These are phyloP conservation scores for Rusavskia elegans DNA, from an alignment of 495 filamentous ascomycete genomes.

Conservation along the genomic window DNA sequence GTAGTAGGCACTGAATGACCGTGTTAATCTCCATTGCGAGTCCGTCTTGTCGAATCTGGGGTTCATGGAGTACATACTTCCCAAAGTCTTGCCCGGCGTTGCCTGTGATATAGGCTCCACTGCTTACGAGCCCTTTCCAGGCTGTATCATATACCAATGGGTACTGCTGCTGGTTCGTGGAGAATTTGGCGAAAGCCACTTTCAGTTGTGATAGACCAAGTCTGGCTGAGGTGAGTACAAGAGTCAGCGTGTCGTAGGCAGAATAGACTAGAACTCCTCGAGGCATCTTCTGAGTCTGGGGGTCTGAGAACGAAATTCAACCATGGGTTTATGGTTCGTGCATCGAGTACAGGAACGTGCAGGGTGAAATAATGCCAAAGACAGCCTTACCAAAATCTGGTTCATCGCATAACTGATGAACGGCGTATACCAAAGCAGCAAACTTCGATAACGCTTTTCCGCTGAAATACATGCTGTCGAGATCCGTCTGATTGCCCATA, in stretches of 20 bases:
- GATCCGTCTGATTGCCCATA: constrained; percentile 50
- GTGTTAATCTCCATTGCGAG: too few relatives aligned
- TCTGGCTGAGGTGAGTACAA: constrained; percentile 16
- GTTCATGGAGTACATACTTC: constrained; percentile 21
- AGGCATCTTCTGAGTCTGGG: too few relatives aligned
- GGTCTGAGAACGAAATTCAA: too few relatives aligned
- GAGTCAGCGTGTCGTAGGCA: too few relatives aligned
- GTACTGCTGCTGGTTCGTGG: constrained; percentile 57
- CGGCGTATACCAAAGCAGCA: constrained; percentile 52
- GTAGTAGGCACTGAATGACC: constrained; percentile 39
- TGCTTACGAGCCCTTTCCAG: constrained; percentile 79
- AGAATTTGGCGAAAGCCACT: constrained; percentile 57
- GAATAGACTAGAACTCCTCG: too few relatives aligned
- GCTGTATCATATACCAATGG: constrained; percentile 66
- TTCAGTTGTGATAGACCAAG: constrained; percentile 54
- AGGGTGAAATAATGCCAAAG: too few relatives aligned
- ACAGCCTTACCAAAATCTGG: constrained; percentile 22
- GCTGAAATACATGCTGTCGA: constrained; percentile 88
- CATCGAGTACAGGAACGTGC: too few relatives aligned
- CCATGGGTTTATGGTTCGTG: too few relatives aligned
- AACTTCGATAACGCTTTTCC: constrained; percentile 90
- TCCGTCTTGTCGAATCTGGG: too few relatives aligned
- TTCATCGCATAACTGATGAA: constrained; percentile 50
- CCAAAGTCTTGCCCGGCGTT: constrained; percentile 64
- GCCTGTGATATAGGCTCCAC: constrained; percentile 59